Evolutionary conservation across 208 protist species (phyloP), one percentile per base, ranked within the genome.

Genomic region (Blechomonas ayalai): DNA sequence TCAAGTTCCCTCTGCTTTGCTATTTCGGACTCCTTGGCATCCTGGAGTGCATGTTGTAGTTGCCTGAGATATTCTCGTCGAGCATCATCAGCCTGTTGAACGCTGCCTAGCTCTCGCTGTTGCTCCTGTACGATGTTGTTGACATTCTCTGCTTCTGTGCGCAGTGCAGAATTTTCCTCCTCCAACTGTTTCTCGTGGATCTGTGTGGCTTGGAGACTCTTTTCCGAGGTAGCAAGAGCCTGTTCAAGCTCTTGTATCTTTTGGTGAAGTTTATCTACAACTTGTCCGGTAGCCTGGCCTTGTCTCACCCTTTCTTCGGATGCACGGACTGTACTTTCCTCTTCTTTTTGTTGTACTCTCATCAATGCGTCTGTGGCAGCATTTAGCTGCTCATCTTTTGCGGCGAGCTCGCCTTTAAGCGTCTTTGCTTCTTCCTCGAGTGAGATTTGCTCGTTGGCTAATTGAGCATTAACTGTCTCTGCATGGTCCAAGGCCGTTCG

Each of bases 291-390:
- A 10, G 6, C 7, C 16, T 19, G 6, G 19, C 20, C 34, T 46
- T 46, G 29, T 29, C 7, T 46, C 16, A 8, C 8, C 6, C 20
- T 40, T 8, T 46, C 6, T 29, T 46, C n/a, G 13, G 13, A 28
- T 46, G 6, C 19, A n/a, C 34, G 37, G n/a, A 28, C 6, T n/a
- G n/a, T n/a, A n/a, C n/a, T n/a, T n/a, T n/a, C n/a, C n/a, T n/a
- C 16, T 29, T 6, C 16, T 46, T 31, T 28, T 46, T 46, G 29
- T 42, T 13, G 37, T 42, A 22, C 27, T 42, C 27, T 42, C 37
- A 42, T 7, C 37, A 42, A 7, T 42, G 19, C 13, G 12, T 42
- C 27, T 22, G n/a, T n/a, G 37, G 12, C 13, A 13, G 20, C 19
- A 12, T 22, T 15, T 42, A 13, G 20, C 27, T 42, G 9, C 13